Conservation (phyloP, 73 alveolate genomes). For the Paramecium primaurelia region DNA sequence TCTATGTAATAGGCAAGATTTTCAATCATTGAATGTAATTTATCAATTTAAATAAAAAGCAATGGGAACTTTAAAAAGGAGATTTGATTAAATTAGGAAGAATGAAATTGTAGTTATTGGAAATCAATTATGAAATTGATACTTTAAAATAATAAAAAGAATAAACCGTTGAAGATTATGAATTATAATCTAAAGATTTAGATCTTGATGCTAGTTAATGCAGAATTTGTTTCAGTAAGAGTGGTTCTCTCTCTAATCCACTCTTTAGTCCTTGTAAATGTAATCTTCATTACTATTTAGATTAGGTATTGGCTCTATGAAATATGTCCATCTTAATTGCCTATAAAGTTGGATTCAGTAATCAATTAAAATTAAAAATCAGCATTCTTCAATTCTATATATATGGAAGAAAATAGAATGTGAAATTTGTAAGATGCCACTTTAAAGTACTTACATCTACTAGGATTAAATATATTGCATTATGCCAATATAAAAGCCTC, state of each 20-base stretch:
- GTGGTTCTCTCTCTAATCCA: background rate
- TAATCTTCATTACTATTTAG: background rate
- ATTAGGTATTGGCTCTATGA: constrained; percentile 65
- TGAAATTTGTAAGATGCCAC: constrained; percentile 66
- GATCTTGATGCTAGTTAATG: background rate
- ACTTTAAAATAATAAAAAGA: background rate
- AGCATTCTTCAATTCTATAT: constrained; percentile 39
- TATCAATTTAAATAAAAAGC: background rate
- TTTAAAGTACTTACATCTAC: constrained; percentile 36
- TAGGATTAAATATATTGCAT: constrained; percentile 13
- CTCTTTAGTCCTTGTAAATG: constrained; percentile 41
- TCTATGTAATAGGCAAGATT: background rate
- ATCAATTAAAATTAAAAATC: constrained; percentile 55
- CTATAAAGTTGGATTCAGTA: constrained; percentile 65
- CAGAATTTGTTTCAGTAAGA: background rate
- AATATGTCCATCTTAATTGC: constrained; percentile 68
- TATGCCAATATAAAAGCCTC: constrained; percentile 25
- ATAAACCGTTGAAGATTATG: background rate
- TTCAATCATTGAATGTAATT: background rate
- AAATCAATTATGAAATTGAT: background rate
- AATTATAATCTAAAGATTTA: background rate
- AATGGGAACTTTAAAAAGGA: background rate
- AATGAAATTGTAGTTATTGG: constrained; percentile 1
- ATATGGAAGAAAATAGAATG: constrained; percentile 75
- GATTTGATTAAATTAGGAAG: constrained; percentile 29